Conservation (phyloP, 371 early-diverging fungal genomes). For the Mucor saturninus region DNA sequence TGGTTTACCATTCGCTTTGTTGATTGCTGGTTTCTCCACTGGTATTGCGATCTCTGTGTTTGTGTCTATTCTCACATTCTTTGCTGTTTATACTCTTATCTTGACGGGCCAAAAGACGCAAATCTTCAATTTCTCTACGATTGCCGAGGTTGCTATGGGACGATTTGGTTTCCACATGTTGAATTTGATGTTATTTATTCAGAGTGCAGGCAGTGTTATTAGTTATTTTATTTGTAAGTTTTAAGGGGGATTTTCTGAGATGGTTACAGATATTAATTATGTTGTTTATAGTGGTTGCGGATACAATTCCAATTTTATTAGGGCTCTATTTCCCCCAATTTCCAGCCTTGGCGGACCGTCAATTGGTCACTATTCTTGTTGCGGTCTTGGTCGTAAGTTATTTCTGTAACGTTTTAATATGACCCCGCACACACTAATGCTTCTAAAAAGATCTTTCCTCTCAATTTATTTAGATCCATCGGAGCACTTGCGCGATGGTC, state of each 20-base stretch:
- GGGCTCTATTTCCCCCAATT: slow-evolving; percentile 45
- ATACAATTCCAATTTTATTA: slow-evolving; percentile 60
- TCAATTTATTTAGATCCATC: slow-evolving; percentile 59
- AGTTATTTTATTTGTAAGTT: slow-evolving; percentile 58
- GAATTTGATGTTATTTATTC: slow-evolving; percentile 58
- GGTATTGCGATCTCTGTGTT: slow-evolving; percentile 55
- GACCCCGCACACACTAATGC: not conserved
- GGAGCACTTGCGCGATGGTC: slow-evolving; percentile 61
- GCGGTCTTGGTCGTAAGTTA: slow-evolving; percentile 46
- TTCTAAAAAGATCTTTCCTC: slow-evolving; percentile 46
- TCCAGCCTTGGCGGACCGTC: slow-evolving; percentile 37
- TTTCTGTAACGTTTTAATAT: no score
- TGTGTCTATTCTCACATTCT: slow-evolving; percentile 50
- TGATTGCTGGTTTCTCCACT: slow-evolving; percentile 56
- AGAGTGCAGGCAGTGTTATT: slow-evolving; percentile 55
- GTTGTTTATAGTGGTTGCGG: slow-evolving; percentile 51
- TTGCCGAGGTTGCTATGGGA: slow-evolving; percentile 59
- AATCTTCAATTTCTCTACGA: slow-evolving; percentile 53
- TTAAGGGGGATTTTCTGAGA: slow-evolving; percentile 1
- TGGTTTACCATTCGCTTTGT: slow-evolving; percentile 57
- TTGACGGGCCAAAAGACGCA: slow-evolving; percentile 48
- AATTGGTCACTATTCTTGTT: slow-evolving; percentile 48
- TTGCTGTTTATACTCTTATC: slow-evolving; percentile 54
- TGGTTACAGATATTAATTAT: slow-evolving; percentile 10
- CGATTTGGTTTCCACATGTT: slow-evolving; percentile 52